These are phyloP conservation scores for Puccinia polysora DNA, from an alignment of 1,284 basidiomycete genomes.

Conservation along the genomic window DNA sequence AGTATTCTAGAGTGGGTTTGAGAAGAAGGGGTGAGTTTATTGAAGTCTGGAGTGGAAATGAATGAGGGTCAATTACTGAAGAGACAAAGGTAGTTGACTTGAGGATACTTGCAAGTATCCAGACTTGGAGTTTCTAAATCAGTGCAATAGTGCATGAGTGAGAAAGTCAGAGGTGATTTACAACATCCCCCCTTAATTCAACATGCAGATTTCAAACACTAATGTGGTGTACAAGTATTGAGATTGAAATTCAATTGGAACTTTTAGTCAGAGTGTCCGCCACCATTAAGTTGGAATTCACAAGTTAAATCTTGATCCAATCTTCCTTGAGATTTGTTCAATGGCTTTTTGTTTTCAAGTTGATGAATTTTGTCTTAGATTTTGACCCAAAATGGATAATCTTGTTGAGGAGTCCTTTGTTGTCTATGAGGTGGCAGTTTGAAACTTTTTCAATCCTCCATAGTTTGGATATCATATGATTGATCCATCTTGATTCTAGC, in stretches of 20 bases:
- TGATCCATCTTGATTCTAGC: background rate
- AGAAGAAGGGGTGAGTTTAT: too few species aligned
- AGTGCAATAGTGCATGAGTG: background rate
- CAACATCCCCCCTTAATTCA: background rate
- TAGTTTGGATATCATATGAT: background rate
- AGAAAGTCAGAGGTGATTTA: too few species aligned
- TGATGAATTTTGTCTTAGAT: background rate
- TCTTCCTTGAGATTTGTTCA: background rate
- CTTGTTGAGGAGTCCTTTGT: background rate
- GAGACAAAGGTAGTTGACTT: too few species aligned
- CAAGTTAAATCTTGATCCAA: background rate
- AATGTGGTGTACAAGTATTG: background rate
- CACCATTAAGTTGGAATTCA: background rate
- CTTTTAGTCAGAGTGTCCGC: background rate
- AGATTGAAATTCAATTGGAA: background rate
- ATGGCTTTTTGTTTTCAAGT: background rate
- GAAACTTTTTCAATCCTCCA: background rate
- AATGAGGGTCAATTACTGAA: too few species aligned
- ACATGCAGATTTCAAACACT: background rate
- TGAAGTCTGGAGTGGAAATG: too few species aligned
- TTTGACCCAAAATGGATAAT: background rate
- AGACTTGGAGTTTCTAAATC: background rate
- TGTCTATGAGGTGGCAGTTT: background rate
- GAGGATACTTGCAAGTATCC: too few species aligned
- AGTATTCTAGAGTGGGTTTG: too few species aligned